These are phyloP conservation scores for Tulasnella sp. DNA, from an alignment of 768 basidiomycete genomes.

Conservation along the genomic window DNA sequence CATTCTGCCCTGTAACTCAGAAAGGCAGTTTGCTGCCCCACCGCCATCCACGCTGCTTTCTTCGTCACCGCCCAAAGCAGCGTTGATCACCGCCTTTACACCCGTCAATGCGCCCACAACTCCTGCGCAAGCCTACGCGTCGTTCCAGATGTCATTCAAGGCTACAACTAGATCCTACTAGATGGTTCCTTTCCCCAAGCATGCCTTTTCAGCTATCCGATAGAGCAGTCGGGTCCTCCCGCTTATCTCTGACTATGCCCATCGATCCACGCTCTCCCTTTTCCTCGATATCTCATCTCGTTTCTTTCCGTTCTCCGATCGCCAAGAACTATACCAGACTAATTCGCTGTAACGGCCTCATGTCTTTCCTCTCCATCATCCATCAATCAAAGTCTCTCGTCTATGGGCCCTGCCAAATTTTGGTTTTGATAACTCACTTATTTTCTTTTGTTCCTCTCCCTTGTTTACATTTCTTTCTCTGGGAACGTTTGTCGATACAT, in stretches of 20 bases:
- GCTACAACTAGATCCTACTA: not conserved
- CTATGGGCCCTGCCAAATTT: not conserved
- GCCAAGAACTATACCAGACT: not conserved
- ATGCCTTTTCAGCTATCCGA: not conserved
- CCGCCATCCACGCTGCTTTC: not conserved
- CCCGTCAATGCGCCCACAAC: not conserved
- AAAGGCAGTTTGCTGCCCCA: not conserved
- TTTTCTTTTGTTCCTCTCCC: not conserved
- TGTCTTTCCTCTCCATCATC: not conserved
- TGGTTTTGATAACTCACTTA: constrained; percentile 1
- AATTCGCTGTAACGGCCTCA: not conserved
- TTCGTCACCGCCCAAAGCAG: not conserved
- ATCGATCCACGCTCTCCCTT: not conserved
- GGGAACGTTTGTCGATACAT: not conserved
- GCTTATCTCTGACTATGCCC: not conserved
- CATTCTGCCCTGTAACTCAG: not conserved
- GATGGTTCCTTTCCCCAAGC: not conserved
- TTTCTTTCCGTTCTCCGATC: not conserved
- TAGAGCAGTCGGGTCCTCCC: not conserved
- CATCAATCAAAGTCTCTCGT: not conserved
- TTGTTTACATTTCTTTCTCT: not conserved
- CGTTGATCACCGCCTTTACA: not conserved
- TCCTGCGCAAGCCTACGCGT: not conserved
- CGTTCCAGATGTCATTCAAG: constrained; percentile 3
- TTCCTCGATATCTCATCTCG: not conserved